These are phyloP conservation scores for Fusarium chlamydosporum DNA, from an alignment of 2,329 filamentous ascomycete species.

Conservation along the genomic window DNA sequence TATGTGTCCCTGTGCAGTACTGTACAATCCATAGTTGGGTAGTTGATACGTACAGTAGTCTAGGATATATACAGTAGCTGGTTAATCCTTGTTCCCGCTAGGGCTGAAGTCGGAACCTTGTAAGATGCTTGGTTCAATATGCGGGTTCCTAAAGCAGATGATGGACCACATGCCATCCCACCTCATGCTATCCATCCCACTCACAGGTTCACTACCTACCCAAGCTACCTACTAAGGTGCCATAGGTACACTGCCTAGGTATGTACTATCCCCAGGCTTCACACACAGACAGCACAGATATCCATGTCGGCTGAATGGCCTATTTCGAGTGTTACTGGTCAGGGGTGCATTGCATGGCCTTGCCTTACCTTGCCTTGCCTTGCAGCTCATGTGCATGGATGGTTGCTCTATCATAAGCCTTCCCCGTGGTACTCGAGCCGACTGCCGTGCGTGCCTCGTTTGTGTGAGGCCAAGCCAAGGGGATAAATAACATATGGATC, in stretches of 20 bases:
- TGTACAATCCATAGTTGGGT: too few relatives aligned
- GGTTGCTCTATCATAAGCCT: conserved; percentile 2
- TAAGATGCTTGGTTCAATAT: conserved; percentile 27
- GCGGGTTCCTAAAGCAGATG: conserved; percentile 4
- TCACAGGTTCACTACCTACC: too few relatives aligned
- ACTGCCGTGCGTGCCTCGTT: conserved; percentile 7
- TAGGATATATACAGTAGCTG: too few relatives aligned
- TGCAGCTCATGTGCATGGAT: conserved; percentile 4
- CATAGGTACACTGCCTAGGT: background rate
- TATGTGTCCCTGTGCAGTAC: background rate
- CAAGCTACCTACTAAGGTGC: too few relatives aligned
- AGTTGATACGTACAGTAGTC: conserved; percentile 7
- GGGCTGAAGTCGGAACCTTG: conserved; percentile 33
- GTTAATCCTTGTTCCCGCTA: conserved; percentile 20
- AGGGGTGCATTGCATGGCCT: background rate
- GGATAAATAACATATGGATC: conserved; percentile 11
- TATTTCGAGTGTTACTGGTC: background rate
- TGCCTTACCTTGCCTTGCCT: conserved; percentile 1
- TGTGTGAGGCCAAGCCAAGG: conserved; percentile 2
- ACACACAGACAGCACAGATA: background rate
- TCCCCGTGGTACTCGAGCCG: background rate
- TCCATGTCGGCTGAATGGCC: background rate
- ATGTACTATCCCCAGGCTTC: background rate
- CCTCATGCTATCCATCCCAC: background rate
- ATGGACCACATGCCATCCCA: conserved; percentile 7